A percentile compares a stretch with the other conserved stretches of the same genome.
Evolutionary conservation across 768 basidiomycete genomes (phyloP).

Genomic region (Rhizopogon sp.): DNA sequence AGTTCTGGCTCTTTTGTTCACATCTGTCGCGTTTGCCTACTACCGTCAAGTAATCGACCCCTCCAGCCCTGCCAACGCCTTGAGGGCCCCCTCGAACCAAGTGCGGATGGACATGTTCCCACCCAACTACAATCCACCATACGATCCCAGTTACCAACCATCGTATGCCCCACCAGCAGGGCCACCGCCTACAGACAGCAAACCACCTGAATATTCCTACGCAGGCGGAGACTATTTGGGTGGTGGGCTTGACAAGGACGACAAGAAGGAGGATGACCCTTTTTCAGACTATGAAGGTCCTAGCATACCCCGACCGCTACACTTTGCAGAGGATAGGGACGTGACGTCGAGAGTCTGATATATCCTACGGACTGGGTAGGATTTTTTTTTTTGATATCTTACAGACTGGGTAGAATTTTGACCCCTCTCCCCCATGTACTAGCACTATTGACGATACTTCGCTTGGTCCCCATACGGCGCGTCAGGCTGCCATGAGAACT

Average conservation of each 20-base stretch:
- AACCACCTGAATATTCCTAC: slow-evolving; percentile 47
- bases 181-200: slow-evolving; percentile 40
- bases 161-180: slow-evolving; percentile 48
- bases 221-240: slow-evolving; percentile 29
- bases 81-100: slow-evolving; percentile 37
- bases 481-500: neutral
- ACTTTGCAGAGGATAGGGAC: slow-evolving; percentile 40
- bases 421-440: neutral
- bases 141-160: slow-evolving; percentile 31
- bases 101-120: slow-evolving; percentile 36
- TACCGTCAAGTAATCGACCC: slow-evolving; percentile 76
- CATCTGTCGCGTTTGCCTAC: slow-evolving; percentile 62
- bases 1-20: slow-evolving; percentile 62
- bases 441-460: neutral
- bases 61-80: slow-evolving; percentile 44
- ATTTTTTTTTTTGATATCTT: neutral
- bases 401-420: neutral
- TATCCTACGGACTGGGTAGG: neutral
- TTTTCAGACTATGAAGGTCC: slow-evolving; percentile 46
- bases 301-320: slow-evolving; percentile 27
- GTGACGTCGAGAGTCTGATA: slow-evolving; percentile 23
- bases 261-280: slow-evolving; percentile 42
- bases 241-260: slow-evolving; percentile 24
- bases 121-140: slow-evolving; percentile 57
- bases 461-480: neutral